Base-by-base conservation (phyloP, 805 yeast species). In the Yarrowia keelungensis region DNA sequence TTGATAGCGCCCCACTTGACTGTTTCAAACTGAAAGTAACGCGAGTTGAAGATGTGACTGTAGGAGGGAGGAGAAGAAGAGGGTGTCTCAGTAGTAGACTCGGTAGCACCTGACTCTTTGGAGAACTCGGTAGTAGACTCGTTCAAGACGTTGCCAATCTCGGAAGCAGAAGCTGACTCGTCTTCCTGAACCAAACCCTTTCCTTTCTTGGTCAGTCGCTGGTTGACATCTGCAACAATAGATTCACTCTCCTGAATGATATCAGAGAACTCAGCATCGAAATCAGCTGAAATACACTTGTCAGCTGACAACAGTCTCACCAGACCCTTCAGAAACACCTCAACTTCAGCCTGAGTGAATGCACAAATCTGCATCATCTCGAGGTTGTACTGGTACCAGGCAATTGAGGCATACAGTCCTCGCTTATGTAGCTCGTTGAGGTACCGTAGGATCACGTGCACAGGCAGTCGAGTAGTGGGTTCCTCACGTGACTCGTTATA, bases 1-100 rank as follows among this genome's bases (percentile, higher is more conserved):
- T 59, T 59, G 32, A 59, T 59, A 1, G 42, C 51, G 5, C 65
- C 65, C 65, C 65, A 59, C 14, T 59, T 59, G 51, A 59, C 41
- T 1, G 65, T 59, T 12, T 59, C 65, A 59, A 59, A 59, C 35
- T 59, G 65, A 19, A 43, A 59, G 16, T 59, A 45, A 8, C n/a
- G 50, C 12, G 51, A 35, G 16, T n/a, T 3, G 38, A 26, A 32
- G 32, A 39, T 35, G 9, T 38, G 19, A 12, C 5, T 22, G 59
- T 38, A 53, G 2, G 35, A 19, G 5, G 59, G 59, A 14, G 59
- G 22, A 3, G 14, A 0, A 2, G 8, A 5, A 8, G 51, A 9
- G 11, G 50, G 11, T 9, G 16, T 16, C 26, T 45, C 22, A 46
- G 32, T 32, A 11, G 9, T 2, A 9, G 16, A 15, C 16, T 26